Evolutionary conservation across 371 early-diverging fungal genomes (phyloP).

Genomic region (Mortierella sp.): DNA sequence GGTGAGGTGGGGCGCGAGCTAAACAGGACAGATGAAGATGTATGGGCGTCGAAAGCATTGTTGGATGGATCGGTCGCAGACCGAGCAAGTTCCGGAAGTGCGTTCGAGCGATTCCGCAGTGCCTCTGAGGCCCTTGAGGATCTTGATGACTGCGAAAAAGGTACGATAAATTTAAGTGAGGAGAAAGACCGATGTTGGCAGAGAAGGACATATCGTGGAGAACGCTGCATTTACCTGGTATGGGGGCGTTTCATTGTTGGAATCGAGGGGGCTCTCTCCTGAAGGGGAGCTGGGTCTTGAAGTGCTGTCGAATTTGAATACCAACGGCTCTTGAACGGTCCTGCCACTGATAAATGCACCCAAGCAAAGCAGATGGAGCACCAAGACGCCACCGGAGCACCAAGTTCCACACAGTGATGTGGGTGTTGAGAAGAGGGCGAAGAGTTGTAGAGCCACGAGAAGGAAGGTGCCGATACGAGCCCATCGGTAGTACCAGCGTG

Average conservation of each 20-base stretch:
- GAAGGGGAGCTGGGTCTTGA: background rate
- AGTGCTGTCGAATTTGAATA: slow-evolving; percentile 5
- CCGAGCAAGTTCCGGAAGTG: slow-evolving; percentile 5
- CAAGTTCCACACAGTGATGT: background rate
- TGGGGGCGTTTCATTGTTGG: too few relatives aligned
- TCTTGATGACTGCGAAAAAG: too few relatives aligned
- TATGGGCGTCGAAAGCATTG: background rate
- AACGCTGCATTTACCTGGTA: too few relatives aligned
- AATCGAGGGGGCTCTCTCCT: background rate
- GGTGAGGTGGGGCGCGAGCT: slow-evolving; percentile 27
- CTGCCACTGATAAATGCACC: slow-evolving; percentile 11
- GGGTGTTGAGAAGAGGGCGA: background rate
- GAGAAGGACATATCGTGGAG: too few relatives aligned
- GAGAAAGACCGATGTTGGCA: too few relatives aligned
- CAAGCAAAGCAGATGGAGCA: slow-evolving; percentile 11
- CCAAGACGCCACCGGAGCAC: background rate
- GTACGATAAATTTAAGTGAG: too few relatives aligned
- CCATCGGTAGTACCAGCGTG: slow-evolving; percentile 21
- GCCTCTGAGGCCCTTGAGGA: too few relatives aligned
- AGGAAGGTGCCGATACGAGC: slow-evolving; percentile 1
- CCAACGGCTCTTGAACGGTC: slow-evolving; percentile 18
- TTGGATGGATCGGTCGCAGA: slow-evolving; percentile 9
- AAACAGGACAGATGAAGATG: background rate
- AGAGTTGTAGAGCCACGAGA: slow-evolving; percentile 6
- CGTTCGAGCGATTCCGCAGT: too few relatives aligned